Evolutionary conservation across 2,329 filamentous ascomycete species (phyloP).

Genomic region (Colletotrichum sansevieriae): DNA sequence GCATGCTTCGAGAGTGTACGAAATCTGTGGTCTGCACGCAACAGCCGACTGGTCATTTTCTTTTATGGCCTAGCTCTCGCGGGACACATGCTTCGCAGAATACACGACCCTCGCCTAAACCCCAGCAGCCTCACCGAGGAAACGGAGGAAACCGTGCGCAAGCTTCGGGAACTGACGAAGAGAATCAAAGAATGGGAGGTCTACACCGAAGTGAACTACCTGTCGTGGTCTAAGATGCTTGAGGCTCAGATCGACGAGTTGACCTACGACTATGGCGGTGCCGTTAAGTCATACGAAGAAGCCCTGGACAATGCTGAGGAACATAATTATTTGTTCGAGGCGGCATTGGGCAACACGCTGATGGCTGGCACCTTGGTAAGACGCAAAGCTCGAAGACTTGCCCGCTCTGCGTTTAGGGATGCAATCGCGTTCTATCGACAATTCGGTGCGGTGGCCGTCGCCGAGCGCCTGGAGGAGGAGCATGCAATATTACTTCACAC

Average conservation of each 20-base stretch:
- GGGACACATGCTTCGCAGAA: slow-evolving; percentile 62
- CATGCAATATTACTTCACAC: slow-evolving; percentile 77
- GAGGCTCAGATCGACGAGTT: slow-evolving; percentile 78
- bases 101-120: slow-evolving; percentile 60
- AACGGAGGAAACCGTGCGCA: slow-evolving; percentile 62
- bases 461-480: slow-evolving; percentile 75
- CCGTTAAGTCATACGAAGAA: slow-evolving; percentile 76
- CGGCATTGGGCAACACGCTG: slow-evolving; percentile 79
- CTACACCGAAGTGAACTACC: slow-evolving; percentile 78
- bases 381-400: slow-evolving; percentile 74
- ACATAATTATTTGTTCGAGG: slow-evolving; percentile 76
- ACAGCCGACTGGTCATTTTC: slow-evolving; percentile 68
- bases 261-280: slow-evolving; percentile 65
- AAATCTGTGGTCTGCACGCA: slow-evolving; percentile 71
- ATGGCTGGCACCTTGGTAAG: slow-evolving; percentile 80
- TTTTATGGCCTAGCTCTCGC: slow-evolving; percentile 71
- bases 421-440: slow-evolving; percentile 76
- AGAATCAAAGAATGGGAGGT: slow-evolving; percentile 74
- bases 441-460: slow-evolving; percentile 77
- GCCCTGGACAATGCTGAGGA: slow-evolving; percentile 79
- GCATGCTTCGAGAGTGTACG: slow-evolving; percentile 60
- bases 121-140: slow-evolving; percentile 59
- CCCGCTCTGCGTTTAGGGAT: slow-evolving; percentile 76
- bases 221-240: slow-evolving; percentile 76
- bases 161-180: slow-evolving; percentile 68